Conservation (phyloP, 495 filamentous ascomycete species). For the Aspergillus taichungensis region DNA sequence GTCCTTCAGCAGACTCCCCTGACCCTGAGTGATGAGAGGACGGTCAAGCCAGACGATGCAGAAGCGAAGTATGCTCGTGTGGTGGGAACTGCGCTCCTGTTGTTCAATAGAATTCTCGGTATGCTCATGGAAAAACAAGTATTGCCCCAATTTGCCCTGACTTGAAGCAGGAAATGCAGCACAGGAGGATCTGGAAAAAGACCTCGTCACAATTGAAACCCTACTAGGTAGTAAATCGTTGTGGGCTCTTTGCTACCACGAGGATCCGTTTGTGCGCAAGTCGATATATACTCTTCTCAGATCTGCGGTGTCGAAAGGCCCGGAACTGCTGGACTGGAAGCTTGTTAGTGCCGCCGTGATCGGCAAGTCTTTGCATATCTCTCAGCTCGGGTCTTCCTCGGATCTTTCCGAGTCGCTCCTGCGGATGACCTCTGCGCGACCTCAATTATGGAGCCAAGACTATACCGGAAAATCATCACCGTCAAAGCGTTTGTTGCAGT, state of each 20-base stretch:
- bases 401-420: constrained; percentile 58
- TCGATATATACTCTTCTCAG: constrained; percentile 59
- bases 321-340: constrained; percentile 48
- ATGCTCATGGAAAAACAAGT: background rate
- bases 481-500: constrained; percentile 53
- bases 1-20: constrained; percentile 63
- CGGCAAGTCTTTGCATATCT: constrained; percentile 53
- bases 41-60: constrained; percentile 73
- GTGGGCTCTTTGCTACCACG: constrained; percentile 62
- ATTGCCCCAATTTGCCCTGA: background rate
- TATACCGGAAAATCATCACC: constrained; percentile 60
- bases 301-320: constrained; percentile 47
- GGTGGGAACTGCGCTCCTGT: constrained; percentile 46
- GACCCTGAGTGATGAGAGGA: constrained; percentile 82
- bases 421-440: constrained; percentile 49
- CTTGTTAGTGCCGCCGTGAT: constrained; percentile 62
- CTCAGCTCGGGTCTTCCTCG: constrained; percentile 63
- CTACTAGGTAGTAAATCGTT: constrained; percentile 58
- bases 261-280: constrained; percentile 64
- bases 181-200: constrained; percentile 42
- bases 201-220: constrained; percentile 35
- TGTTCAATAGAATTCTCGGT: constrained; percentile 43
- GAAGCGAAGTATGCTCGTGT: constrained; percentile 77
- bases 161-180: constrained; percentile 30
- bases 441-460: constrained; percentile 65